Base-by-base conservation (phyloP, 306 rosid species). In the Glycyrrhiza uralensis region DNA sequence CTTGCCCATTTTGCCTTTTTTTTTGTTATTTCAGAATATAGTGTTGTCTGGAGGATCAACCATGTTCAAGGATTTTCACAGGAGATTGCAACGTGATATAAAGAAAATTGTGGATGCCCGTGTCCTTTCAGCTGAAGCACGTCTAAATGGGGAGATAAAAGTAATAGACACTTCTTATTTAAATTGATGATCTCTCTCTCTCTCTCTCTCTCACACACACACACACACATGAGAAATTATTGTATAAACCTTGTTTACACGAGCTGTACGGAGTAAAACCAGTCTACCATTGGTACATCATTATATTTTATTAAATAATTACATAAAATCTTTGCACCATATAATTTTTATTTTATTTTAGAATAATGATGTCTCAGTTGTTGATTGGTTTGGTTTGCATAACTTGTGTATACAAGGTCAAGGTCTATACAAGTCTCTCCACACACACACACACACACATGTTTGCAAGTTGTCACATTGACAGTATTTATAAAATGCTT, bases 1-100 rank as follows among this genome's bases (percentile, higher is more conserved):
- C 51, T 45, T 66, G 33, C 58, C 58, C 44, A 46, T 56, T 20
- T 58, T 64, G 18, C n/a, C 18, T 59, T 50, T 55, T 76, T 52
- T 10, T 59, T 50, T 55, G 72, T 52, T 10, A 57, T 76, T 82
- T 72, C 91, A 95, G 99, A 95, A 95, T 80, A 81, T 95, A 41
- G 99, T 95, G 66, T 74, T 95, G 76, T 95, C 99, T 19, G 99
- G 99, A 52, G 99, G 99, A 41, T 95, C 99, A 76, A 95, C 99
- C 66, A 95, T 95, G 96, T 95, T 95, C 88, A 95, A 91, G 88
- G 99, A 95, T 90, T 95, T 95, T 79, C 91, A 86, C 70, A 79
- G 96, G 84, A 95, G 97, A 82, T 87, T 95, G 90, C 99, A 95
- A 70, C 94, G 99, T 66, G 99, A 95, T 78, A 55, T 95, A 66